Evolutionary conservation across 306 rosid genomes (phyloP).

Genomic region (Erythrophleum fordii): DNA sequence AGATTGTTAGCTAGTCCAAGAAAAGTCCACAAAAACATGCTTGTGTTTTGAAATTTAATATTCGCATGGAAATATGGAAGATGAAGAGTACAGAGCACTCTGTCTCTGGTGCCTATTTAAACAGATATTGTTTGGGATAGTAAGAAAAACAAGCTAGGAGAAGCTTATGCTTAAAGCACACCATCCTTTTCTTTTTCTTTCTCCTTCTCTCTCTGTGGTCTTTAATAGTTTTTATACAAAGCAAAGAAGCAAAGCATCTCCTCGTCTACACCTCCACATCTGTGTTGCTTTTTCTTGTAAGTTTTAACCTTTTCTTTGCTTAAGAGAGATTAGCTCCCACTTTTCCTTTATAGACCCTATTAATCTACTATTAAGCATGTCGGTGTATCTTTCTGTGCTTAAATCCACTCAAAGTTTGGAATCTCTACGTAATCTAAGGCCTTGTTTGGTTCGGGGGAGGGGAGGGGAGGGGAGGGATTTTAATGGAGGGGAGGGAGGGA

Average conservation of each 20-base stretch:
- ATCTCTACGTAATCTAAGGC: slow-evolving; percentile 53
- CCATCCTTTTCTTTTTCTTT: slow-evolving; percentile 22
- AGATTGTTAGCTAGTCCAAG: slow-evolving; percentile 40
- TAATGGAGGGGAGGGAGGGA: too few species aligned
- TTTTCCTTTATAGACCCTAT: slow-evolving; percentile 42
- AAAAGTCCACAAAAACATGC: slow-evolving; percentile 59
- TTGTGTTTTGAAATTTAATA: slow-evolving; percentile 45
- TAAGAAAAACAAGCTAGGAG: slow-evolving; percentile 38
- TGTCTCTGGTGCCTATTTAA: not conserved
- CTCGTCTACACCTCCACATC: slow-evolving; percentile 47
- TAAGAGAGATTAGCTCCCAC: slow-evolving; percentile 52
- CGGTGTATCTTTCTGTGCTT: slow-evolving; percentile 63
- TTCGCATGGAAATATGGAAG: slow-evolving; percentile 64
- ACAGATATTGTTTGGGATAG: slow-evolving; percentile 51
- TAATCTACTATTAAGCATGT: slow-evolving; percentile 43
- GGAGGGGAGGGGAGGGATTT: too few species aligned
- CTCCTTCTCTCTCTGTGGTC: not conserved
- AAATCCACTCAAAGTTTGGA: slow-evolving; percentile 64
- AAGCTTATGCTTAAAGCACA: slow-evolving; percentile 72
- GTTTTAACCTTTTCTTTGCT: slow-evolving; percentile 76
- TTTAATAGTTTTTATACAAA: slow-evolving; percentile 50
- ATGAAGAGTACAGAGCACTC: slow-evolving; percentile 34
- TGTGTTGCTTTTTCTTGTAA: slow-evolving; percentile 75
- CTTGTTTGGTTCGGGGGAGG: too few species aligned
- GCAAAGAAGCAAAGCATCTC: slow-evolving; percentile 79